phyloP scores from a whole-genome alignment of 805 yeast species.

The Yamadazyma scolyti region DNA sequence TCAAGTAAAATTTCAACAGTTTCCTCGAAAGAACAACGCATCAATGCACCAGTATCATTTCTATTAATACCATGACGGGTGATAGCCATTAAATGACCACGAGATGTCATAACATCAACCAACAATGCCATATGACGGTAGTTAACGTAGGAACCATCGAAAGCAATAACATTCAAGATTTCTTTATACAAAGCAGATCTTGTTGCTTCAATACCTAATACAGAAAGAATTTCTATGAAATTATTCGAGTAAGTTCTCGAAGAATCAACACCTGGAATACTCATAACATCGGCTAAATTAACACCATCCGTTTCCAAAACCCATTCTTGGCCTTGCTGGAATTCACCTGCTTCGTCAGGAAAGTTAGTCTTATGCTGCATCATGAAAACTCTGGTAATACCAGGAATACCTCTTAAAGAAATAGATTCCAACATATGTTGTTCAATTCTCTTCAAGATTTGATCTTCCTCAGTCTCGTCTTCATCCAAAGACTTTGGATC shows the following conservation, averaged over 20 bases:
- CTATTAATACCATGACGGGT: conserved; percentile 99
- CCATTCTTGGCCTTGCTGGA: conserved; percentile 89
- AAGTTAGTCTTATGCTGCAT: conserved; percentile 74
- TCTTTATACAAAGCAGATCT: conserved; percentile 91
- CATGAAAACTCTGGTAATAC: conserved; percentile 87
- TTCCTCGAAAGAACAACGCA: conserved; percentile 99
- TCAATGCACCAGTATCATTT: conserved; percentile 97
- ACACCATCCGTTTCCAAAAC: conserved; percentile 99
- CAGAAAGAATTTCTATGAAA: conserved; percentile 91
- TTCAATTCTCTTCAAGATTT: conserved; percentile 90
- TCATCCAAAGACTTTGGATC: conserved; percentile 92
- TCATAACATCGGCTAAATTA: conserved; percentile 90
- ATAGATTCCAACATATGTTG: conserved; percentile 94
- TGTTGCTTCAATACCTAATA: conserved; percentile 97
- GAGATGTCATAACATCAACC: conserved; percentile 97
- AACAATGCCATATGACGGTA: conserved; percentile 97
- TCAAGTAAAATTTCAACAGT: conserved; percentile 96
- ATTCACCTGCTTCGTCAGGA: conserved; percentile 84
- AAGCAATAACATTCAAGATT: conserved; percentile 94
- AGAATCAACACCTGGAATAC: conserved; percentile 92
- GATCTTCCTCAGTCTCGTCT: conserved; percentile 96
- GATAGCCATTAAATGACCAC: conserved; percentile 97
- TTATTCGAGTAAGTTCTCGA: conserved; percentile 91
- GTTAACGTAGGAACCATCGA: conserved; percentile 99
- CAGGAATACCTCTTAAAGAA: conserved; percentile 92